Base-by-base conservation (phyloP, 495 filamentous ascomycete genomes). In the Penicillium silybi region DNA sequence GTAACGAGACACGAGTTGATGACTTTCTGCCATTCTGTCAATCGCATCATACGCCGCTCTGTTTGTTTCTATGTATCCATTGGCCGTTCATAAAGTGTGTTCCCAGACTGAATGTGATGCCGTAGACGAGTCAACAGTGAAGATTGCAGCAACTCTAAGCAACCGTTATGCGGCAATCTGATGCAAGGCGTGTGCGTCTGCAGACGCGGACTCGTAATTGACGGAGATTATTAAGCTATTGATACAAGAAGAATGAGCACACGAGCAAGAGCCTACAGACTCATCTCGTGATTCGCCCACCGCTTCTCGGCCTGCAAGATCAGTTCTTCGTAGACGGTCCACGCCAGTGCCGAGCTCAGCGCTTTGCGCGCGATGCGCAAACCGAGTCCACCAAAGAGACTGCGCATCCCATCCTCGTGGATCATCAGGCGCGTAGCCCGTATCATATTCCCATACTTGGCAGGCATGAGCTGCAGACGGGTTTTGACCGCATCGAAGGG, bases 401-500 rank as follows among this genome's bases (percentile, higher is more conserved):
- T 86, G 46, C 86, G 77, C 16, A 87, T 59, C 0, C 92, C 92
- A 52, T 97, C 92, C 61, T 95, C 86, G 19, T 64, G 70, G 5
- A 97, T 67, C 88, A 99, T 95, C 51, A 83, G 67, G 55, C 70
- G 75, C 19, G 78, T 81, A 4, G 90, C 90, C 25, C 85, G 81
- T 52, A 88, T 62, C 87, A 96, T 90, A 60, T 97, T 97, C 26
- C 80, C 74, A 60, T 99, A 99, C 51, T 80, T 76, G 6, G 72
- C 78, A 19, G 93, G 93, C 73, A 91, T 84, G 16, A 99, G 79
- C 76, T 99, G 93, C 52, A 98, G 80, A 43, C 93, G 75, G 15
- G 93, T 98, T 79, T 98, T 98, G 66, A 97, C 82, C 4, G 90
- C 88, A 71, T 98, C 93, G 56, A 97, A 97, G 2, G 93, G 93